phyloP scores from a whole-genome alignment of 164 flowering plant genomes.

The Umbellularia californica region DNA sequence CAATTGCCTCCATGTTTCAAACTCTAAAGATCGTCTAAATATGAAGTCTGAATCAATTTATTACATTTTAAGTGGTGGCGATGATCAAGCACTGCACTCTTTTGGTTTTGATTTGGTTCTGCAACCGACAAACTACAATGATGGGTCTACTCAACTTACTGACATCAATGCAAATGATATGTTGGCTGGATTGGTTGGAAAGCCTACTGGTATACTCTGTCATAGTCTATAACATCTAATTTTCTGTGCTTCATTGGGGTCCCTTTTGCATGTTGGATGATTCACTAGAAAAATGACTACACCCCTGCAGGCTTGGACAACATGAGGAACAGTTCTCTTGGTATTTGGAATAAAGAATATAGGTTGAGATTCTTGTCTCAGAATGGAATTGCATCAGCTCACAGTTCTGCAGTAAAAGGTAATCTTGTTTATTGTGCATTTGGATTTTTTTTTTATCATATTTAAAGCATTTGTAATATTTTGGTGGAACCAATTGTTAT shows the following conservation, averaged over 20 bases:
- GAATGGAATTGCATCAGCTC: constrained; percentile 61
- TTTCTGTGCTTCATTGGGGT: background rate
- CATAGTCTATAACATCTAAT: background rate
- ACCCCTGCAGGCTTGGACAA: constrained; percentile 2
- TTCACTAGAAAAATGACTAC: background rate
- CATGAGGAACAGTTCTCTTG: constrained; percentile 5
- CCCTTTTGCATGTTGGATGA: background rate
- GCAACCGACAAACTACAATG: constrained; percentile 7
- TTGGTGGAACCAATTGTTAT: background rate
- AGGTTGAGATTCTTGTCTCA: constrained; percentile 37
- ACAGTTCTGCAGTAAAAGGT: constrained; percentile 96
- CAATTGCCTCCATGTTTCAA: constrained; percentile 77
- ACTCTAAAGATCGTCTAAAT: constrained; percentile 15
- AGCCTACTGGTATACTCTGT: constrained; percentile 7
- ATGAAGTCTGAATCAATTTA: constrained; percentile 25
- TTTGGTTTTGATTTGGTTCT: constrained; percentile 39
- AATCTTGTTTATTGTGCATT: background rate
- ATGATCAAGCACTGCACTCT: constrained; percentile 82
- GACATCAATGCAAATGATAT: constrained; percentile 4
- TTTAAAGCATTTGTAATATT: background rate
- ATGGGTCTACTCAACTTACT: constrained; percentile 8
- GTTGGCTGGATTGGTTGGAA: background rate
- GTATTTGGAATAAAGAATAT: constrained; percentile 15
- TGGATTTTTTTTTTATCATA: background rate
- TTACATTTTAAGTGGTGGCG: constrained; percentile 80